Base-by-base conservation (phyloP, 371 early-diverging fungal genomes). In the Syncephalastrum racemosum region DNA sequence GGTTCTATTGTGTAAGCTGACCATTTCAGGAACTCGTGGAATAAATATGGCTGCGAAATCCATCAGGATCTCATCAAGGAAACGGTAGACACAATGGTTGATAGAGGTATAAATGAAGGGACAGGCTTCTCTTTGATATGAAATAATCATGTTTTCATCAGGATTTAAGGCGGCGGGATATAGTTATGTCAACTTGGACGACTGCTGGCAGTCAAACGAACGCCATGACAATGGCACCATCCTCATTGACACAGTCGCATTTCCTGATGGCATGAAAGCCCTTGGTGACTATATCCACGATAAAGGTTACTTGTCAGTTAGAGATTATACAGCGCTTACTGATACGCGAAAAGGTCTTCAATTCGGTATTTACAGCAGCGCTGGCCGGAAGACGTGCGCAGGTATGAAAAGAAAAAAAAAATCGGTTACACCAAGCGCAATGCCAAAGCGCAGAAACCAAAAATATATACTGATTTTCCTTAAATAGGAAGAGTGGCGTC, bases 161-260 rank as follows among this genome's bases (percentile, higher is more conserved):
- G 60, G 66, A 0, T 59, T 58, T 36, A 27, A 56, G 25, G 56
- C 56, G 19, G 66, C 66, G 2, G 69, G 59, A n/a, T 78, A 78
- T 52, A 50, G 46, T 15, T 70, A 73, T 43, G 58, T 75, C 19
- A 73, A 75, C 53, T 23, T 78, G 16, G 79, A 78, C 51, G 75
- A 78, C 54, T 78, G 79, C 61, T 78, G 79, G 79, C 69, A 68
- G 50, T 62, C 62, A 36, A 46, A 57, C 6, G 50, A 51, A 31
- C 46, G 79, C n/a, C 52, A 65, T 46, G 16, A 31, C 12, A 53
- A 68, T 42, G 79, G 79, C 19, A 60, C 51, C 12, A 72, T 78
- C 50, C 55, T 68, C 13, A 68, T 61, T 40, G 76, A 78, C 53
- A 16, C 24, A 4, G 20, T 52, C 4, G 51, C 63, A 36, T 78